Base-by-base conservation (phyloP, 2,329 filamentous ascomycete species). In the Cryphonectria nitschkei region DNA sequence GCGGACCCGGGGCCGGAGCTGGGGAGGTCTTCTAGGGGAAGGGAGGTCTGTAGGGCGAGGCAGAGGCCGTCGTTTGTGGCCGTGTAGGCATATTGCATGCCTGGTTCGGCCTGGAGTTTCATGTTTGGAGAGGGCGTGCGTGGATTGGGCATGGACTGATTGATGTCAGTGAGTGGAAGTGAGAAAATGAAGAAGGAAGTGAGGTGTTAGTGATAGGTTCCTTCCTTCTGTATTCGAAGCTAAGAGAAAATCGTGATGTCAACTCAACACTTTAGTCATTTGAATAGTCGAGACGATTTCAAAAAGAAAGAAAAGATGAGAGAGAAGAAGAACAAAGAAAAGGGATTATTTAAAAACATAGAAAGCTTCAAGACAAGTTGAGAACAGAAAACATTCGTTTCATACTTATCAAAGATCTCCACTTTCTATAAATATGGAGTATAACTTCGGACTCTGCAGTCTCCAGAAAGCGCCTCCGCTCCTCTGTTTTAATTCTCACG, bases 1-100 rank as follows among this genome's bases (percentile, higher is more conserved):
- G 63, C 19, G 65, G 68, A 67, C 16, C 68, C 70, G 54, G 71
- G 61, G 52, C 61, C 32, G 56, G 32, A 39, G 52, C 61, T 32
- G 60, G 71, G 69, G 16, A 67, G 61, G 58, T 69, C 13, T 29
- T 70, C 56, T 60, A 79, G 68, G 8, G 78, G 78, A 2, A 79
- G 74, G 19, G 81, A 82, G 50, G 79, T 78, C 65, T 80, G 79
- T 67, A 80, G 79, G 65, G 80, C 77, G 50, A 82, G 75, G 29
- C 66, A 74, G 75, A 78, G 79, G 73, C 76, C 77, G 63, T 82
- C 81, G 66, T 78, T 81, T 64, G 81, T 76, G 34, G 54, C 64
- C 22, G 61, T 54, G 46, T 73, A 73, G 34, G 75, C 73, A 68
- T 79, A 79, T 54, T 78, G 73, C 79, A 81, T 80, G 67, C 65